phyloP scores from a whole-genome alignment of 228 moss, liverwort and hornwort genomes.

The Sphagnum fallax region DNA sequence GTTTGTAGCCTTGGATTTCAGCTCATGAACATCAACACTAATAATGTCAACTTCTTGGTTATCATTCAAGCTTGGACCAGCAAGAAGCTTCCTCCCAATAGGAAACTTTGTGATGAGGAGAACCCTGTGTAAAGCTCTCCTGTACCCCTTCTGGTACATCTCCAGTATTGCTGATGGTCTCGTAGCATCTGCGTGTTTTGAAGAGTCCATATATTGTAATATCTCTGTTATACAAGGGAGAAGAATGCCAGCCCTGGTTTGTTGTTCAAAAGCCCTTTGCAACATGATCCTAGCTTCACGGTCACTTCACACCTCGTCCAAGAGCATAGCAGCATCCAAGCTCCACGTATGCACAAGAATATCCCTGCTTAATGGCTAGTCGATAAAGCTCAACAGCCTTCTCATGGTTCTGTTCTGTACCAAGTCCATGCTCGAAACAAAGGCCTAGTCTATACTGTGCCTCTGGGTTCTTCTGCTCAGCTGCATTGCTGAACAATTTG shows the following conservation, averaged over 20 bases:
- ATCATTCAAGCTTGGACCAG: slow-evolving; percentile 9
- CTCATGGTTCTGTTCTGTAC: slow-evolving; percentile 12
- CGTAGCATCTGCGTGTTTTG: no score
- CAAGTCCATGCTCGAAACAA: slow-evolving; percentile 37
- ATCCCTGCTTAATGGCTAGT: slow-evolving; percentile 21
- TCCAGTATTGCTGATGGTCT: no score
- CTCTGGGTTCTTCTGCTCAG: slow-evolving; percentile 25
- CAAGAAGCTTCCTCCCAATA: slow-evolving; percentile 26
- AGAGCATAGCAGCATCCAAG: slow-evolving; percentile 28
- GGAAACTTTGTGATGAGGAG: slow-evolving; percentile 23
- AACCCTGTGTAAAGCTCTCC: slow-evolving; percentile 9
- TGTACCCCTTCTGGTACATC: slow-evolving; percentile 3
- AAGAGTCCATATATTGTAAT: slow-evolving; percentile 7
- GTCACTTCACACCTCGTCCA: slow-evolving; percentile 27
- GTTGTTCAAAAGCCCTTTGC: slow-evolving; percentile 19
- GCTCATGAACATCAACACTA: no score
- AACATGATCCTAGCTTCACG: slow-evolving; percentile 13
- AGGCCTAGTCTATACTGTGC: slow-evolving; percentile 37
- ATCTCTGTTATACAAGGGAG: slow-evolving; percentile 26
- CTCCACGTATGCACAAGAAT: slow-evolving; percentile 23
- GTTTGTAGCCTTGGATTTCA: no score
- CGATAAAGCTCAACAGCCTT: slow-evolving; percentile 31
- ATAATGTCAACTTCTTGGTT: no score
- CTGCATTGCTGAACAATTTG: slow-evolving; percentile 21
- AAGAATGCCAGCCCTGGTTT: slow-evolving; percentile 14